phyloP scores from a whole-genome alignment of 371 early-diverging fungal genomes.

The Mortierella sp. region DNA sequence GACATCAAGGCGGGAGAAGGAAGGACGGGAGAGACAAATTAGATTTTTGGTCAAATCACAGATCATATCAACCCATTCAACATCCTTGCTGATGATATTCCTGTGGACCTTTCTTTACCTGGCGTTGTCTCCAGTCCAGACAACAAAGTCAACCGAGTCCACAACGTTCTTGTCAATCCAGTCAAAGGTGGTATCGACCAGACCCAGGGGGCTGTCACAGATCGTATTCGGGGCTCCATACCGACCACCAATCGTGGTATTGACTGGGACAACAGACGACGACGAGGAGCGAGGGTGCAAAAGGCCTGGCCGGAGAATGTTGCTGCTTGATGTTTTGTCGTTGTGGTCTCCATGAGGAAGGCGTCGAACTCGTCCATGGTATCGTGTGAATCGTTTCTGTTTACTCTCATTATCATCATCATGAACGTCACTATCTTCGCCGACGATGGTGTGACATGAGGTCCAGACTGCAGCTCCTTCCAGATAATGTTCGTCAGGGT shows the following conservation, averaged over 20 bases:
- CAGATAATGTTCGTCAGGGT: slow-evolving; percentile 69
- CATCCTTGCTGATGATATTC: too few relatives aligned
- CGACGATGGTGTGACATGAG: slow-evolving; percentile 67
- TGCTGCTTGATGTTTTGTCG: background rate
- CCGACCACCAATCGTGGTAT: slow-evolving; percentile 49
- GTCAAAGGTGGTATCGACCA: slow-evolving; percentile 76
- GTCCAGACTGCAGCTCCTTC: slow-evolving; percentile 66
- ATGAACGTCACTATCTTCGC: slow-evolving; percentile 29
- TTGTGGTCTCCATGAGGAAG: background rate
- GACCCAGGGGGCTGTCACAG: slow-evolving; percentile 78
- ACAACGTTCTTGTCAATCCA: slow-evolving; percentile 72
- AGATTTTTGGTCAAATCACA: background rate
- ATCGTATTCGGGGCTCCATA: slow-evolving; percentile 72
- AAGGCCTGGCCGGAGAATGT: background rate
- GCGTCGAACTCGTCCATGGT: slow-evolving; percentile 17
- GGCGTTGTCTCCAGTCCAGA: slow-evolving; percentile 88
- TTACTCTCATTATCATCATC: slow-evolving; percentile 18
- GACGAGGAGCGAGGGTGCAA: background rate
- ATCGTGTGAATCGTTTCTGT: slow-evolving; percentile 28
- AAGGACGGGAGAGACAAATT: background rate
- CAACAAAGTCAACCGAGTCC: slow-evolving; percentile 79
- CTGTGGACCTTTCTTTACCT: slow-evolving; percentile 58
- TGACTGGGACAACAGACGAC: background rate
- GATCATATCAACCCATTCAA: background rate
- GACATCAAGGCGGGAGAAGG: background rate